Percentiles rank a stretch among this genome's conserved stretches.
phyloP scores from a whole-genome alignment of 1,284 basidiomycete genomes.

The Moesziomyces sp. region DNA sequence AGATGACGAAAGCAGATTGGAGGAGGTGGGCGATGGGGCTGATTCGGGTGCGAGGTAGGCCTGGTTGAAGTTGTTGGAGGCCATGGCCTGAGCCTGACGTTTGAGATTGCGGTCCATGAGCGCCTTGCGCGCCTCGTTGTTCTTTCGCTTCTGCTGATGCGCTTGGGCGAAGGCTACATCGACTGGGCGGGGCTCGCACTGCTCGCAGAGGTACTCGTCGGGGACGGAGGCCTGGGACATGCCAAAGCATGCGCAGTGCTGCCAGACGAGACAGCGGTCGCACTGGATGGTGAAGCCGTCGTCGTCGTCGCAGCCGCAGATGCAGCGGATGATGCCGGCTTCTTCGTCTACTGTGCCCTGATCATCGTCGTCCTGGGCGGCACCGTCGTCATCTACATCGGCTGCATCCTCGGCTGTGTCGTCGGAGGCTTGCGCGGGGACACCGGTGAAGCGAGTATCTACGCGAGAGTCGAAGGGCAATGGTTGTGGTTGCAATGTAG shows the following conservation, averaged over 20 bases:
- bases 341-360: constrained; percentile 61
- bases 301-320: constrained; percentile 78
- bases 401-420: constrained; percentile 10
- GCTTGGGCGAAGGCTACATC: constrained; percentile 60
- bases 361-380: constrained; percentile 48
- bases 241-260: constrained; percentile 85
- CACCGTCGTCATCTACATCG: constrained; percentile 28
- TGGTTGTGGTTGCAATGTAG: constrained; percentile 1
- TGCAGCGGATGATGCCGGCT: constrained; percentile 71
- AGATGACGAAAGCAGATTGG: constrained; percentile 7
- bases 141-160: constrained; percentile 58
- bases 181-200: constrained; percentile 67
- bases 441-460: neutral
- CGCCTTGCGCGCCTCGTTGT: constrained; percentile 62
- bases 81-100: constrained; percentile 36
- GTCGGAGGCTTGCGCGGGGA: constrained; percentile 1
- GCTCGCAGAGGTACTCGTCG: constrained; percentile 72
- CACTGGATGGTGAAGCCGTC: constrained; percentile 94
- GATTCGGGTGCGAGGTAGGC: constrained; percentile 16
- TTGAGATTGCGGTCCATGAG: constrained; percentile 50
- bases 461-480: neutral
- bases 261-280: constrained; percentile 88
- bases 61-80: constrained; percentile 24
- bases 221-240: constrained; percentile 74
- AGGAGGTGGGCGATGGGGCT: constrained; percentile 23